phyloP scores from a whole-genome alignment of 768 basidiomycete genomes.

The Plicaturopsis crispa region DNA sequence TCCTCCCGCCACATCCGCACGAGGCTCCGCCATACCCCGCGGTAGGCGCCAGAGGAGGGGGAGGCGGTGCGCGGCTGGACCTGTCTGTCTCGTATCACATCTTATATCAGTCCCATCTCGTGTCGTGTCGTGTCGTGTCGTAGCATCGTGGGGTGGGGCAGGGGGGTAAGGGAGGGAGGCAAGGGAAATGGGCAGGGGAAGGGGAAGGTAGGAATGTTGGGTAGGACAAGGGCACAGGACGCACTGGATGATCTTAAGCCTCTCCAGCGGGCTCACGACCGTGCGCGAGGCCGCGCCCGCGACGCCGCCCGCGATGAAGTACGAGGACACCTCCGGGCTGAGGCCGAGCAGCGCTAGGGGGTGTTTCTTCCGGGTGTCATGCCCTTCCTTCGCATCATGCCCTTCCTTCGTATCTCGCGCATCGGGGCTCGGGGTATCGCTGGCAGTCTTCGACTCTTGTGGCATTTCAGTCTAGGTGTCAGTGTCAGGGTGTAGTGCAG shows the following conservation, averaged over 20 bases:
- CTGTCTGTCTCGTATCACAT: conserved; percentile 47
- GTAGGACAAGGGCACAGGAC: conserved; percentile 29
- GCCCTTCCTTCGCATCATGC: background rate
- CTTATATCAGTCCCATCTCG: too few species aligned
- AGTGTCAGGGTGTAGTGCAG: too few species aligned
- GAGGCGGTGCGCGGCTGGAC: conserved; percentile 68
- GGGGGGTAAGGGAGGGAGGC: conserved; percentile 2
- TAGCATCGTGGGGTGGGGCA: conserved; percentile 7
- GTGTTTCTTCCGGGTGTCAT: background rate
- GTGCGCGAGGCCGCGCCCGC: conserved; percentile 74
- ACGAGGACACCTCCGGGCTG: conserved; percentile 15
- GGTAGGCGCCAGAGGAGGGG: conserved; percentile 58
- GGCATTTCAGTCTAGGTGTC: too few species aligned
- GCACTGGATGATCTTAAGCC: conserved; percentile 95
- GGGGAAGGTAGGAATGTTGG: background rate
- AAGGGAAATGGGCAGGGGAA: background rate
- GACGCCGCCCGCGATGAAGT: conserved; percentile 48
- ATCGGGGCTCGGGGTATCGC: too few species aligned
- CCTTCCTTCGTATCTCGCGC: background rate
- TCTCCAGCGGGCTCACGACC: conserved; percentile 85
- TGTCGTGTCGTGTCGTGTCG: too few species aligned
- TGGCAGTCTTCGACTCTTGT: too few species aligned
- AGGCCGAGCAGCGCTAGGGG: background rate
- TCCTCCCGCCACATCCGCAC: conserved; percentile 88
- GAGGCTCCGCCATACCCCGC: conserved; percentile 78